These are phyloP conservation scores for Furculomyces boomerangus DNA, from an alignment of 371 early-diverging fungal species.

Conservation along the genomic window DNA sequence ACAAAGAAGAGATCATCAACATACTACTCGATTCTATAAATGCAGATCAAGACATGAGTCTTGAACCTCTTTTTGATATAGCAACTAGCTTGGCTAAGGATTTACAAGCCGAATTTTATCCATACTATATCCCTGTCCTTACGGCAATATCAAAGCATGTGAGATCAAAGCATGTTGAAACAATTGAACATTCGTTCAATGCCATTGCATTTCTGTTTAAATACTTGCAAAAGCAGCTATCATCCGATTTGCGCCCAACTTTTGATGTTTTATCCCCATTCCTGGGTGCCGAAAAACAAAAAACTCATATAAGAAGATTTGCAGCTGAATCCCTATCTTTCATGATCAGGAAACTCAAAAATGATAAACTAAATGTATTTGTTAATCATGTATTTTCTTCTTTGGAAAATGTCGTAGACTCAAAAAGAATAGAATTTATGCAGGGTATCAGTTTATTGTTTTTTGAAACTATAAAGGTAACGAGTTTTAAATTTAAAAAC, in stretches of 20 bases:
- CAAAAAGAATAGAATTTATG: constrained; percentile 31
- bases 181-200: constrained; percentile 72
- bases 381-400: constrained; percentile 17
- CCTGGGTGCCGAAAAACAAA: constrained; percentile 42
- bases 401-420: constrained; percentile 29
- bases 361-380: constrained; percentile 31
- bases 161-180: constrained; percentile 38
- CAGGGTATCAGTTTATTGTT: constrained; percentile 63
- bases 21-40: constrained; percentile 37
- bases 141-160: constrained; percentile 40
- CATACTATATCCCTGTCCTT: constrained; percentile 49
- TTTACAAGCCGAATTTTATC: constrained; percentile 74
- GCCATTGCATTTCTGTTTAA: constrained; percentile 81
- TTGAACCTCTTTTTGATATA: constrained; percentile 63
- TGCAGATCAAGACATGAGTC: constrained; percentile 31
- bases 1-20: constrained; percentile 58
- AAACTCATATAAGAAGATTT: constrained; percentile 66
- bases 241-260: constrained; percentile 43
- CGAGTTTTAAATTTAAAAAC: not conserved
- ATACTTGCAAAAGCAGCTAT: constrained; percentile 50
- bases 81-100: constrained; percentile 69
- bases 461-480: constrained; percentile 51
- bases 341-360: constrained; percentile 57
- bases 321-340: constrained; percentile 84
- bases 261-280: constrained; percentile 47